Conservation (phyloP, 306 rosid genomes). For the Sophora flavescens region DNA sequence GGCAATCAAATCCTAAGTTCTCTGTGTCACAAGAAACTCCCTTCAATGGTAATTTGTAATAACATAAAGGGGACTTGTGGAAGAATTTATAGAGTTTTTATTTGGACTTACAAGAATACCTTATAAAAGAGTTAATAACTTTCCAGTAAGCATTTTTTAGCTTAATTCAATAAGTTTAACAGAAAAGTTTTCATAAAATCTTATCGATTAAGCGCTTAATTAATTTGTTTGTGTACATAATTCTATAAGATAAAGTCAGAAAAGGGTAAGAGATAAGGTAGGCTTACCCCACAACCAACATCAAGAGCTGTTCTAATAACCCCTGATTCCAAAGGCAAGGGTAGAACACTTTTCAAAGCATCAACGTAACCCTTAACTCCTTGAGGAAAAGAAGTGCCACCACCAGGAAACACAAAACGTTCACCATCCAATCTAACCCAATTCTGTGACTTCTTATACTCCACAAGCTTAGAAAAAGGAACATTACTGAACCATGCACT, state of each 20-base stretch:
- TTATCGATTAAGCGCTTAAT: too few relatives aligned
- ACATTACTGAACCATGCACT: slow-evolving; percentile 62
- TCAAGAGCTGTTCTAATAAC: slow-evolving; percentile 59
- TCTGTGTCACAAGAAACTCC: background rate
- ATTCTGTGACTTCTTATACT: slow-evolving; percentile 59
- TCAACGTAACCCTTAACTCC: slow-evolving; percentile 57
- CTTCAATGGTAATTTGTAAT: background rate
- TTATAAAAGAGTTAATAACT: too few relatives aligned
- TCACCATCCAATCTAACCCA: slow-evolving; percentile 62
- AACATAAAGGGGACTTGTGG: too few relatives aligned
- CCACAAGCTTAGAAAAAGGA: slow-evolving; percentile 55
- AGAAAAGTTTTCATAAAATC: too few relatives aligned
- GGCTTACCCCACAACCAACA: slow-evolving; percentile 62
- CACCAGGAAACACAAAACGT: slow-evolving; percentile 58
- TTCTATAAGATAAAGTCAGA: too few relatives aligned
- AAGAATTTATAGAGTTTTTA: too few relatives aligned
- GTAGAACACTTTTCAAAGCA: slow-evolving; percentile 46
- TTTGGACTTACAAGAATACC: too few relatives aligned
- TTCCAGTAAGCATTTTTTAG: too few relatives aligned
- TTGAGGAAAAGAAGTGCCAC: slow-evolving; percentile 59
- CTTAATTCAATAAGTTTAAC: too few relatives aligned
- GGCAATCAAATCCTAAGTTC: background rate
- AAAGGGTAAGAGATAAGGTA: background rate
- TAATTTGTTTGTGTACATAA: too few relatives aligned
- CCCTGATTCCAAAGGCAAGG: slow-evolving; percentile 50